phyloP scores from a whole-genome alignment of 164 flowering plant species.

The Berberis vulgaris region DNA sequence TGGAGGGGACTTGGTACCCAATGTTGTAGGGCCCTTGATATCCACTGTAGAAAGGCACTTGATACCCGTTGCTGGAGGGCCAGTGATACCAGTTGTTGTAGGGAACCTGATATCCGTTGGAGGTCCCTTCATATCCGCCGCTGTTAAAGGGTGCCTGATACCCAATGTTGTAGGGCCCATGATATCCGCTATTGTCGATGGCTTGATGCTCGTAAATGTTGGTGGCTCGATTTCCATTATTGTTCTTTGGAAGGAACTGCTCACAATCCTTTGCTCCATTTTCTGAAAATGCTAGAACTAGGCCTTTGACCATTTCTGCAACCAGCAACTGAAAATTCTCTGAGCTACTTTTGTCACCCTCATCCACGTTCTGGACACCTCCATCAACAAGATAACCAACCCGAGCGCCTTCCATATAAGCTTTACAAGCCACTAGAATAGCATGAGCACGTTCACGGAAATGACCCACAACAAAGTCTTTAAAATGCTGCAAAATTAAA shows the following conservation, averaged over 20 bases:
- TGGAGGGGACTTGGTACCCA: too few relatives aligned
- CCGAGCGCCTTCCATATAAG: slow-evolving; percentile 63
- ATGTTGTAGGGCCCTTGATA: too few relatives aligned
- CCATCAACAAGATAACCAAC: slow-evolving; percentile 60
- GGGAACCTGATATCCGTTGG: too few relatives aligned
- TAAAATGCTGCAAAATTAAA: slow-evolving; percentile 48
- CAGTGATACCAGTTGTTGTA: too few relatives aligned
- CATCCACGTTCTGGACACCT: slow-evolving; percentile 50
- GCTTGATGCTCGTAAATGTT: too few relatives aligned
- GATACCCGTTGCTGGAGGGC: too few relatives aligned
- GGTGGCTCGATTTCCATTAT: not conserved
- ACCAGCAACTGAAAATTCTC: slow-evolving; percentile 25
- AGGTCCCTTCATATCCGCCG: too few relatives aligned
- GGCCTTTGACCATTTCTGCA: slow-evolving; percentile 17
- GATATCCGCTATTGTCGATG: too few relatives aligned
- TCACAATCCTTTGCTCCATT: slow-evolving; percentile 39
- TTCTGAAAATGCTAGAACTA: slow-evolving; percentile 32
- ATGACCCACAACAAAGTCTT: slow-evolving; percentile 57
- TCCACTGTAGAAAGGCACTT: too few relatives aligned
- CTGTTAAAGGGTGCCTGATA: too few relatives aligned
- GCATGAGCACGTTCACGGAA: slow-evolving; percentile 40
- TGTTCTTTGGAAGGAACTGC: slow-evolving; percentile 15
- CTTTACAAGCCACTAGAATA: slow-evolving; percentile 56
- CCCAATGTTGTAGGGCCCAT: too few relatives aligned
- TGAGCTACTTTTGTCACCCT: slow-evolving; percentile 40